phyloP scores from a whole-genome alignment of 208 protist genomes.

The Leishmania mexicana region DNA sequence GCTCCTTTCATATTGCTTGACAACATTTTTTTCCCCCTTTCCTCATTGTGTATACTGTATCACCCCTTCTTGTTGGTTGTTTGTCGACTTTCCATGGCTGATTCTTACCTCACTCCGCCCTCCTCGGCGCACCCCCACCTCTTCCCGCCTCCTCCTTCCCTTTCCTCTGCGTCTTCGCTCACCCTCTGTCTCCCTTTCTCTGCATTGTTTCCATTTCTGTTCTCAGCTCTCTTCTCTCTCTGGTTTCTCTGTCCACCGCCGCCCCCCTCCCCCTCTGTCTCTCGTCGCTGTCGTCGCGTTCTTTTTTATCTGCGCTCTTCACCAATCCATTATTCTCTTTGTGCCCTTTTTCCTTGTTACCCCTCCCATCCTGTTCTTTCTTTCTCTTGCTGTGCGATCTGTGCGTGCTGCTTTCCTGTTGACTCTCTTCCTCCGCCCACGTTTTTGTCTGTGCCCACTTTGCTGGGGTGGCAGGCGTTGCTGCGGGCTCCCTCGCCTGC shows the following conservation, averaged over 20 bases:
- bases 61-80: neutral
- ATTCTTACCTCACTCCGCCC: neutral
- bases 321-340: neutral
- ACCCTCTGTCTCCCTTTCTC: neutral
- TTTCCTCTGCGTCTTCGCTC: neutral
- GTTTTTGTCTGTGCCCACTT: neutral
- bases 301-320: neutral
- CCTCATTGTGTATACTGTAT: neutral
- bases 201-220: neutral
- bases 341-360: neutral
- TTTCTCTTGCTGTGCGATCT: neutral
- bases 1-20: neutral
- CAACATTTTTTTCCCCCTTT: neutral
- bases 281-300: neutral
- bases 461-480: neutral
- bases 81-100: neutral
- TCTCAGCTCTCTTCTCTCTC: neutral
- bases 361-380: neutral
- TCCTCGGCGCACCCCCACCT: neutral
- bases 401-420: neutral
- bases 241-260: neutral
- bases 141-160: neutral
- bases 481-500: neutral
- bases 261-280: neutral
- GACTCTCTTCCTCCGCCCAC: neutral